These are phyloP conservation scores for Apiotrichum sp. DNA, from an alignment of 1,284 basidiomycete genomes.

Conservation along the genomic window DNA sequence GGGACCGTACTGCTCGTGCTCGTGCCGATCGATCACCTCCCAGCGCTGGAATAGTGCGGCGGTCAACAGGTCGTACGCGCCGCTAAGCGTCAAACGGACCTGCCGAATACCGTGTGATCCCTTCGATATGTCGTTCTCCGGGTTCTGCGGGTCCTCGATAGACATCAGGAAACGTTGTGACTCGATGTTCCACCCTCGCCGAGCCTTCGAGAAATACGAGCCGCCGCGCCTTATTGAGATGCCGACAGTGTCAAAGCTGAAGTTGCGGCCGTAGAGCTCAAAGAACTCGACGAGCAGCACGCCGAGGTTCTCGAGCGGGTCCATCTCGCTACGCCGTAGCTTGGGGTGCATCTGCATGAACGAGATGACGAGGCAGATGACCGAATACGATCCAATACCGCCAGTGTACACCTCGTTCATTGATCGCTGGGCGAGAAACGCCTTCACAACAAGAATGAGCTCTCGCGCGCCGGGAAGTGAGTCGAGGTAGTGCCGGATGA, in stretches of 20 bases:
- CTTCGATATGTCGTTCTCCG: constrained; percentile 85
- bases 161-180: constrained; percentile 61
- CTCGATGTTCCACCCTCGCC: constrained; percentile 68
- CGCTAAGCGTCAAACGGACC: constrained; percentile 75
- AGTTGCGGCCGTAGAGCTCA: constrained; percentile 86
- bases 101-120: constrained; percentile 79
- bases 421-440: constrained; percentile 77
- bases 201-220: constrained; percentile 71
- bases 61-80: constrained; percentile 78
- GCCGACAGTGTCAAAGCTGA: constrained; percentile 86
- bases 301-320: constrained; percentile 79
- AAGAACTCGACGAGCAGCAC: constrained; percentile 93
- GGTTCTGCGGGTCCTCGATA: constrained; percentile 93
- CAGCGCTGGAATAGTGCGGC: constrained; percentile 44
- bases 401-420: constrained; percentile 98
- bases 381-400: constrained; percentile 88
- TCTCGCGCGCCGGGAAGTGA: constrained; percentile 69
- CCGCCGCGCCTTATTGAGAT: constrained; percentile 82
- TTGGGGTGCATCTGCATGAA: constrained; percentile 98
- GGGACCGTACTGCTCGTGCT: constrained; percentile 42
- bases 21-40: constrained; percentile 27
- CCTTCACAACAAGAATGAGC: constrained; percentile 81
- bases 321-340: constrained; percentile 78
- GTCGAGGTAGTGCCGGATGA: constrained; percentile 72
- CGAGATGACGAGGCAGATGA: constrained; percentile 85